These are phyloP conservation scores for Oligophagozyma castellii DNA, from an alignment of 1,139 yeast genomes.

Conservation along the genomic window DNA sequence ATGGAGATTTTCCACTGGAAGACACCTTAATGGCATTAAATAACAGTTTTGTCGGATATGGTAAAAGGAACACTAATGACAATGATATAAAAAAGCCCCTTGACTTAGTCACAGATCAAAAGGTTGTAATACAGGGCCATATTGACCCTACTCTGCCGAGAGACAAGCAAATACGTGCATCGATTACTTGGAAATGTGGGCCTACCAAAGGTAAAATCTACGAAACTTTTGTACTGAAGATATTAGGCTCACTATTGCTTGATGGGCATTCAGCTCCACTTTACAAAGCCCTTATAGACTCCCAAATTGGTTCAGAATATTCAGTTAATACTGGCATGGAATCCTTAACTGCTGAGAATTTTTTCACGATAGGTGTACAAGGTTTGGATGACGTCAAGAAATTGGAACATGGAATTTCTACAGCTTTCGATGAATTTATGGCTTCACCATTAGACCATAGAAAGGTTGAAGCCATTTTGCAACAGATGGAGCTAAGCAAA, in stretches of 20 bases:
- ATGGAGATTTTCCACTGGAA: conserved; percentile 60
- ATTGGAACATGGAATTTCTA: conserved; percentile 33
- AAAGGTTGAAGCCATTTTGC: conserved; percentile 71
- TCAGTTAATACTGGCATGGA: conserved; percentile 84
- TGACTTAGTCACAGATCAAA: conserved; percentile 25
- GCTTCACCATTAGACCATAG: conserved; percentile 38
- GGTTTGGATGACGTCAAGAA: conserved; percentile 45
- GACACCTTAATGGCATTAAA: conserved; percentile 50
- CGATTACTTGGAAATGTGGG: conserved; percentile 82
- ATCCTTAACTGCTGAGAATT: conserved; percentile 60
- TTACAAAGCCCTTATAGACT: conserved; percentile 71
- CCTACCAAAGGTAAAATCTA: conserved; percentile 55
- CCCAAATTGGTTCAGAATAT: conserved; percentile 76
- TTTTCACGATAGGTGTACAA: conserved; percentile 78
- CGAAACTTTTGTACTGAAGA: conserved; percentile 58
- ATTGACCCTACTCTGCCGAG: conserved; percentile 68
- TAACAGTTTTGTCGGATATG: conserved; percentile 39
- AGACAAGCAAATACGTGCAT: conserved; percentile 59
- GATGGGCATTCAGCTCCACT: conserved; percentile 92
- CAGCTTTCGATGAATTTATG: conserved; percentile 34
- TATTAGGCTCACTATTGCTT: conserved; percentile 57
- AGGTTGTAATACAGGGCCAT: conserved; percentile 51
- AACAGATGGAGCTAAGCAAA: conserved; percentile 72
- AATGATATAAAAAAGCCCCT: conserved; percentile 29
- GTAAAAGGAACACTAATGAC: conserved; percentile 29